Evolutionary conservation across 2,329 filamentous ascomycete species (phyloP), one percentile per base, ranked within the genome.

Genomic region (Penicillium concentricum): DNA sequence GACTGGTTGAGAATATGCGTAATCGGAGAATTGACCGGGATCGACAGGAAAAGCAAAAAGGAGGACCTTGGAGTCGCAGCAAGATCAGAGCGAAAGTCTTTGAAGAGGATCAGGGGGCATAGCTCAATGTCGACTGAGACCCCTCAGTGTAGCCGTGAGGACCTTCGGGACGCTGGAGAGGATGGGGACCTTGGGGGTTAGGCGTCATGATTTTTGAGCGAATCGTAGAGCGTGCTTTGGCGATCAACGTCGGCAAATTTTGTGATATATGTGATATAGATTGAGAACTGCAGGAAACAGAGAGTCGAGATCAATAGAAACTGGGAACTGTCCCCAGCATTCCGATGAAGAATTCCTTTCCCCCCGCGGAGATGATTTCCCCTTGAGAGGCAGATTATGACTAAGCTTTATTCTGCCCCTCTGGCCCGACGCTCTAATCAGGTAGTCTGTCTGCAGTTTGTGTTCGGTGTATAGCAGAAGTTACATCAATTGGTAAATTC

Each of bases 171-270:
- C 54, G 54, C 28, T 30, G 42, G 42, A 32, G 35, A 44, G 48
- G 52, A 57, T 62, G 67, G 60, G 70, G 69, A 73, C 71, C 71
- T 72, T 74, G 71, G 63, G 67, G 68, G 65, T 63, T 56, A 64
- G 53, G 56, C 63, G 61, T 64, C 60, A 67, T 63, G 39, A 48
- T 57, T 48, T 48, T 48, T 46, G 35, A 54, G 43, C 60, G 58
- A 64, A 66, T 64, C 32, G 53, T 24, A 49, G 24, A 32, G 24
- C 37, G 22, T 39, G 26, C 15, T 58, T 64, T 63, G 56, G 22
- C 35, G 53, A 64, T 51, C 60, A 24, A 34, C 1, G 20, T 39
- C 13, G 7, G 20, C 8, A 20, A 18, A 7, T 18, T 4, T 28
- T 5, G 2, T 5, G 5, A 2, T 49, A 22, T 26, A n/a, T 22